Conservation (phyloP, 2,329 filamentous ascomycete genomes). For the Mariannaea sp. region DNA sequence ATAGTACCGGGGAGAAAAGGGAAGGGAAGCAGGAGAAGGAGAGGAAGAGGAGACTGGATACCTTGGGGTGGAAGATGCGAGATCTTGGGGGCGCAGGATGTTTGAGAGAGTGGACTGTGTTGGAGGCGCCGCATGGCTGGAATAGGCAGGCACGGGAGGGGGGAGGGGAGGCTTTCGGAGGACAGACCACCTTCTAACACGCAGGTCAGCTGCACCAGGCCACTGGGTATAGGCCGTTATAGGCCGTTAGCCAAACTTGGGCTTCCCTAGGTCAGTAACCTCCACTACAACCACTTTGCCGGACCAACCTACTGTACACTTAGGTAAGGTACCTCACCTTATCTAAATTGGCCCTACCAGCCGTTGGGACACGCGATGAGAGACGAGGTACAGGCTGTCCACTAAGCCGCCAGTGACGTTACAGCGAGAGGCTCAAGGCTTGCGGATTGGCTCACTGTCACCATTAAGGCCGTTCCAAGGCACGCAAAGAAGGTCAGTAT, state of each 20-base stretch:
- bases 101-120: conserved; percentile 1
- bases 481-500: no score
- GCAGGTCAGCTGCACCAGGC: no score
- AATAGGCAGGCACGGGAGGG: conserved; percentile 17
- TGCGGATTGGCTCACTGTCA: background rate
- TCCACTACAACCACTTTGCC: no score
- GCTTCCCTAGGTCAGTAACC: no score
- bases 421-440: background rate
- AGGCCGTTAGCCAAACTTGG: no score
- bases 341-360: no score
- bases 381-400: background rate
- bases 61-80: conserved; percentile 7
- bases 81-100: conserved; percentile 21
- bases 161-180: background rate
- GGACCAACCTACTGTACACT: no score
- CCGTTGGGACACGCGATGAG: no score
- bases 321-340: no score
- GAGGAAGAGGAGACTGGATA: no score
- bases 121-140: background rate
- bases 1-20: conserved; percentile 15
- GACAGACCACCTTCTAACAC: background rate
- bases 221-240: no score
- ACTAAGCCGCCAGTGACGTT: background rate
- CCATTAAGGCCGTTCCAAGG: background rate
- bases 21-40: background rate